Evolutionary conservation across 345 rosid species (phyloP).

Genomic region (Corymbia maculata): DNA sequence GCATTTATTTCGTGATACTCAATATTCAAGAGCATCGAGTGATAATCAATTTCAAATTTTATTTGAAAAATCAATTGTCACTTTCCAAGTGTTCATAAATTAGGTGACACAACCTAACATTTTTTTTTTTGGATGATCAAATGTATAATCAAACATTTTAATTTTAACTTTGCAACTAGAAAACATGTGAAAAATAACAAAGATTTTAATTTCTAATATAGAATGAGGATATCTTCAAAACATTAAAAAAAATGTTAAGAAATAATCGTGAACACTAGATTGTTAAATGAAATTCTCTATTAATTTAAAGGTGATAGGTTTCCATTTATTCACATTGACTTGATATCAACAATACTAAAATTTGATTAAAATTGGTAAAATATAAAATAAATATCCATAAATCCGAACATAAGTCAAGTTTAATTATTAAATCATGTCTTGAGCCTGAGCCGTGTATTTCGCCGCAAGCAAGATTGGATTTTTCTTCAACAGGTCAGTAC

Average conservation of each 20-base stretch:
- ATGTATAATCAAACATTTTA: neutral
- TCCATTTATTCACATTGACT: neutral
- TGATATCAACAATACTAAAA: neutral
- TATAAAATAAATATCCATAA: neutral
- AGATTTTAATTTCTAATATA: neutral
- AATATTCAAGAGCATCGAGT: fast-evolving
- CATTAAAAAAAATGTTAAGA: neutral
- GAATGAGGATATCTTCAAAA: neutral
- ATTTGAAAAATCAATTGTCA: neutral
- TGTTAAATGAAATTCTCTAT: neutral
- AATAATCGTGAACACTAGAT: no score
- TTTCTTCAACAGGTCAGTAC: neutral
- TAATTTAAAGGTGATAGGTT: neutral
- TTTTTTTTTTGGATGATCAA: neutral
- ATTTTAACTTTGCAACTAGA: neutral
- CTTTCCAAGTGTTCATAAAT: neutral
- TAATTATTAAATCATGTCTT: neutral
- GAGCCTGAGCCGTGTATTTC: neutral
- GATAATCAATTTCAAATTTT: neutral
- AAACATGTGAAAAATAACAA: neutral
- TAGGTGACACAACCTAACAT: neutral
- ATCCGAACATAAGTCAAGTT: neutral
- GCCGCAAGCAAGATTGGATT: neutral
- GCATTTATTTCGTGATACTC: neutral
- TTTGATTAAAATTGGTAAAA: fast-evolving